A percentile compares a stretch with the other conserved stretches of the same genome.
Conservation (phyloP, 2,329 filamentous ascomycete species). For the Fusarium abutilonis region DNA sequence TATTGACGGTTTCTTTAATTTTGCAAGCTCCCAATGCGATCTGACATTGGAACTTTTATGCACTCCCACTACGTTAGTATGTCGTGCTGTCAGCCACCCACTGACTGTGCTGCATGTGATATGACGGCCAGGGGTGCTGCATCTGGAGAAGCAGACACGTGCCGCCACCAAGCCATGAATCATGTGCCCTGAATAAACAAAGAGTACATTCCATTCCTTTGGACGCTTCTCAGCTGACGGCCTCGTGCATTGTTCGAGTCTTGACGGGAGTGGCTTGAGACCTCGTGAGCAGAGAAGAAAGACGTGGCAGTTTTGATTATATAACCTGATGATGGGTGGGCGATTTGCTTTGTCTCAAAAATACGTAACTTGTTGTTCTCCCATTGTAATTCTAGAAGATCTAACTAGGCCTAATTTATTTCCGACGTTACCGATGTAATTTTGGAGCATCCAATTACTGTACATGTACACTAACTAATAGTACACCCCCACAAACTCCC, state of each 20-base stretch:
- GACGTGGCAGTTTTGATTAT: slow-evolving; percentile 3
- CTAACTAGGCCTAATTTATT: not conserved
- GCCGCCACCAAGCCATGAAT: slow-evolving; percentile 26
- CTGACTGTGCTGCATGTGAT: slow-evolving; percentile 23
- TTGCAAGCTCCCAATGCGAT: too few species aligned
- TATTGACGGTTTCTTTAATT: too few species aligned
- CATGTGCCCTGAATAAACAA: slow-evolving; percentile 30
- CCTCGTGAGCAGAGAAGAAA: slow-evolving; percentile 3
- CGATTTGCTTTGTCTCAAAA: not conserved
- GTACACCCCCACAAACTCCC: slow-evolving; percentile 17
- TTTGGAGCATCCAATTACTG: slow-evolving; percentile 2
- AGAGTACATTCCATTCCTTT: slow-evolving; percentile 25
- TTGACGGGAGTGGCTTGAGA: slow-evolving; percentile 19
- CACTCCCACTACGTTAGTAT: too few species aligned
- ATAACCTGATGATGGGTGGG: not conserved
- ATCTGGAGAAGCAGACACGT: slow-evolving; percentile 23
- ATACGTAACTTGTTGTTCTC: not conserved
- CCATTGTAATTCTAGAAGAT: not conserved
- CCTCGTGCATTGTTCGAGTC: not conserved
- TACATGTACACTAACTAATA: too few species aligned
- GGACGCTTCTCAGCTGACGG: slow-evolving; percentile 8
- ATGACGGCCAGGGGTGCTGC: slow-evolving; percentile 13
- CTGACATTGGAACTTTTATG: too few species aligned
- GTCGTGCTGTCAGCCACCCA: slow-evolving; percentile 1
- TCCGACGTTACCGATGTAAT: slow-evolving; percentile 27